Percentiles rank a stretch among this genome's conserved stretches.
Conservation (phyloP, 2,329 filamentous ascomycete genomes). For the Zasmidium angulare region DNA sequence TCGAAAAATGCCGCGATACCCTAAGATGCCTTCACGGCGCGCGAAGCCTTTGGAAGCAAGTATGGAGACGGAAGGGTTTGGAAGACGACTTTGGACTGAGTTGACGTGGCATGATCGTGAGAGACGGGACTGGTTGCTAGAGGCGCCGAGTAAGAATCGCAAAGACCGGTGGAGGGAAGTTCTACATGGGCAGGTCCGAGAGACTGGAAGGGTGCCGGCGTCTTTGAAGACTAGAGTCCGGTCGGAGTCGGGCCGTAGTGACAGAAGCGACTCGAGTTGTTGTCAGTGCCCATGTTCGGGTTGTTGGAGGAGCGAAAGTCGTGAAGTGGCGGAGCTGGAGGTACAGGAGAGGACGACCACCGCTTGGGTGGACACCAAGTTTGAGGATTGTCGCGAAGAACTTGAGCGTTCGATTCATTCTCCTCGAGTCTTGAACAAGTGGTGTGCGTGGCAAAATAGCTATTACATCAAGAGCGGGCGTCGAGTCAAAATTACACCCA, state of each 20-base stretch:
- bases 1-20: background rate
- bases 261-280: no score
- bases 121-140: background rate
- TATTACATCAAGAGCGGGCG: background rate
- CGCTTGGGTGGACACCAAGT: no score
- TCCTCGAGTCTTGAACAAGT: background rate
- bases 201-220: no score
- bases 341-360: no score
- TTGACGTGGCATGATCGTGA: background rate
- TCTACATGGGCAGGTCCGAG: background rate
- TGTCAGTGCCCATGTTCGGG: background rate
- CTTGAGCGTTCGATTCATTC: background rate
- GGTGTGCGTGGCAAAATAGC: background rate
- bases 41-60: background rate
- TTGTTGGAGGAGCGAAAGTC: no score
- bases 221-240: no score
- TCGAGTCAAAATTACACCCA: background rate
- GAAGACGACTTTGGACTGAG: background rate
- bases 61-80: background rate
- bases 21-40: background rate
- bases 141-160: background rate
- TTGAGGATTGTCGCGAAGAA: no score
- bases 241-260: no score
- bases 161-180: background rate
- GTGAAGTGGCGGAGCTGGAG: no score